Evolutionary conservation across 1,284 basidiomycete genomes (phyloP), one percentile per base, ranked within the genome.

Genomic region (Exobasidium rhododendri): DNA sequence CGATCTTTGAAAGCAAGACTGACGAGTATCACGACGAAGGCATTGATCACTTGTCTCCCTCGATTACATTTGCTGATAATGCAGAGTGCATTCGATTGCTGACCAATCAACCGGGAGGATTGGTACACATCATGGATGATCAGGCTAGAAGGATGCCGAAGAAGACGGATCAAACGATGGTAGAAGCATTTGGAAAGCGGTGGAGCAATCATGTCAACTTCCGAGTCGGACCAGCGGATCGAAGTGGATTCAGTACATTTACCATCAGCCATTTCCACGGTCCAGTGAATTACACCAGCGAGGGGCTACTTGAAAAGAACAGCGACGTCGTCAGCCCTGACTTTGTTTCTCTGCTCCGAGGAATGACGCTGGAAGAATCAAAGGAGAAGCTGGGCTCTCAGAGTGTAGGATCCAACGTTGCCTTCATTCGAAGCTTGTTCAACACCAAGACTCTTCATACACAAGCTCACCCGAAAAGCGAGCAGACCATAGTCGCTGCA

Each of bases 111-210:
- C 93, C 92, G 1, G 91, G 92, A 14, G 94, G 96, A 3, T 84
- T 98, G 31, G 88, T 97, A 57, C 91, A 94, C 77, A 97, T 97
- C 80, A 92, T 97, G 88, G 94, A 97, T 78, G 94, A 98, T 77
- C 92, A 97, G 81, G 89, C 92, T 10, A 85, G 89, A 17, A 85
- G 90, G 45, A 85, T 86, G 66, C 88, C 90, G 35, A 93, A 92
- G 82, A 94, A 94, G 86, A 92, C 88, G 5, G 91, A 97, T 74
- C 85, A 88, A 61, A 92, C 89, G 3, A 96, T 97, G 92, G 87
- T 94, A 17, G 92, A 97, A 69, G 91, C 93, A 0, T 92, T 97
- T 77, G 84, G 86, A 58, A 97, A 97, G 82, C 86, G 93, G 2
- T 97, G 93, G 91, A 89, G 88, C 3, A 94, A 92, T 73, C 93